Evolutionary conservation across 768 basidiomycete genomes (phyloP).

Genomic region (Termitomyces sp.): DNA sequence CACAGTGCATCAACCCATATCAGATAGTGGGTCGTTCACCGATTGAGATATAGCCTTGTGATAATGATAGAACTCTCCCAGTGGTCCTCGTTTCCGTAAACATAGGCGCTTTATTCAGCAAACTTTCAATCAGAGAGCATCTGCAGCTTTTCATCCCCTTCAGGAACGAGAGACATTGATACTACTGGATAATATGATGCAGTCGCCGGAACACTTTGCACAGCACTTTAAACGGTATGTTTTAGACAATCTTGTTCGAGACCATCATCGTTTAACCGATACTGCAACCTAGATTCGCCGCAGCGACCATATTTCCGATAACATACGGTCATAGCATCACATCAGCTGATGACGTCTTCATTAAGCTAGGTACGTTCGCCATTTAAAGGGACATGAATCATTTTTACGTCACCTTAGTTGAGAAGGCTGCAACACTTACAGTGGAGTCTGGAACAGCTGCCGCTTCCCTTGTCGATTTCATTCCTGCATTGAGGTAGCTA

Average conservation of each 20-base stretch:
- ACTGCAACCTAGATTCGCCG: constrained; percentile 31
- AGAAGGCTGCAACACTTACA: constrained; percentile 39
- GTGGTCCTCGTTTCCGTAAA: constrained; percentile 46
- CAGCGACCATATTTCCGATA: constrained; percentile 41
- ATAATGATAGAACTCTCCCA: constrained; percentile 11
- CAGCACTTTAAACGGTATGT: constrained; percentile 38
- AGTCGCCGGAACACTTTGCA: constrained; percentile 31
- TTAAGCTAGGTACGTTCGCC: constrained; percentile 31
- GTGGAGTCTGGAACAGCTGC: constrained; percentile 40
- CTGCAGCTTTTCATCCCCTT: constrained; percentile 31
- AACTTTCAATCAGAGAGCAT: constrained; percentile 38
- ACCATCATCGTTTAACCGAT: neutral
- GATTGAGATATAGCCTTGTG: neutral
- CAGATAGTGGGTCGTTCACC: constrained; percentile 32
- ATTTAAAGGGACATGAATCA: neutral
- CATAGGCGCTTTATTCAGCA: constrained; percentile 47
- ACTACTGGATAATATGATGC: constrained; percentile 33
- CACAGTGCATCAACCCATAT: constrained; percentile 39
- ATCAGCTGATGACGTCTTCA: constrained; percentile 37
- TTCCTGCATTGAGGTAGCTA: constrained; percentile 36
- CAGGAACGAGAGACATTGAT: constrained; percentile 37
- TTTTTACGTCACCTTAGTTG: constrained; percentile 24
- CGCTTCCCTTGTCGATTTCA: constrained; percentile 43
- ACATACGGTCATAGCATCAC: constrained; percentile 41
- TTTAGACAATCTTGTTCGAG: neutral